Conservation (phyloP, 768 basidiomycete genomes). For the Collybia sp. region DNA sequence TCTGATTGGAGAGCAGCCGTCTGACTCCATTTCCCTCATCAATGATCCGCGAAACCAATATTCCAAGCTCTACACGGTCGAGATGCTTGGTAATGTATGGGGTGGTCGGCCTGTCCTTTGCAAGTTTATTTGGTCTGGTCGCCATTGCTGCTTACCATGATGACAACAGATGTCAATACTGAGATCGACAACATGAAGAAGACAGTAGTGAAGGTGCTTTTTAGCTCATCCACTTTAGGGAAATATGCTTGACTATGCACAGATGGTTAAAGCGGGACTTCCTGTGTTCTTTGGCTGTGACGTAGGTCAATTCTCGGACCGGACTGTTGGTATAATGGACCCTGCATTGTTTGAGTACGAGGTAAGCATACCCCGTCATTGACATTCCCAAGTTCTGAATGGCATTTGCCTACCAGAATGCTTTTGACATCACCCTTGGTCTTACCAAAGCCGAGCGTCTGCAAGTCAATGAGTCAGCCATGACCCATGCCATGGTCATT, state of each 20-base stretch:
- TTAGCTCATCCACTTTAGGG: neutral
- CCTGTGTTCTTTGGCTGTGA: conserved; percentile 98
- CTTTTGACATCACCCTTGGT: conserved; percentile 77
- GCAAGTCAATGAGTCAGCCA: conserved; percentile 75
- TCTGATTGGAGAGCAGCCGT: conserved; percentile 33
- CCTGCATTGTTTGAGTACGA: conserved; percentile 78
- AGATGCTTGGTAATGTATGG: conserved; percentile 91
- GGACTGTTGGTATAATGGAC: conserved; percentile 79
- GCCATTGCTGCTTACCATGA: conserved; percentile 1
- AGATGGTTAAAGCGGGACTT: conserved; percentile 80
- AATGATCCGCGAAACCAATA: conserved; percentile 90
- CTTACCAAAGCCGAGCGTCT: conserved; percentile 86
- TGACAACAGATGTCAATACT: conserved; percentile 77
- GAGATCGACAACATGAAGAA: conserved; percentile 77
- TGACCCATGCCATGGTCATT: conserved; percentile 98
- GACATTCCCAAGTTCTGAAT: neutral
- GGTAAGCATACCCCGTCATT: conserved; percentile 29
- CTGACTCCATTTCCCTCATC: conserved; percentile 87
- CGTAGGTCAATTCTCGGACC: conserved; percentile 82
- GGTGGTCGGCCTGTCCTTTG: conserved; percentile 81
- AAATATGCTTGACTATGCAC: neutral
- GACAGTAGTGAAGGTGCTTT: conserved; percentile 63
- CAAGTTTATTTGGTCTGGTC: conserved; percentile 31
- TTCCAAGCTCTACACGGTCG: conserved; percentile 82
- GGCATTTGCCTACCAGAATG: conserved; percentile 38